Conservation (phyloP, 1,284 basidiomycete genomes). For the Ustilago loliicola region DNA sequence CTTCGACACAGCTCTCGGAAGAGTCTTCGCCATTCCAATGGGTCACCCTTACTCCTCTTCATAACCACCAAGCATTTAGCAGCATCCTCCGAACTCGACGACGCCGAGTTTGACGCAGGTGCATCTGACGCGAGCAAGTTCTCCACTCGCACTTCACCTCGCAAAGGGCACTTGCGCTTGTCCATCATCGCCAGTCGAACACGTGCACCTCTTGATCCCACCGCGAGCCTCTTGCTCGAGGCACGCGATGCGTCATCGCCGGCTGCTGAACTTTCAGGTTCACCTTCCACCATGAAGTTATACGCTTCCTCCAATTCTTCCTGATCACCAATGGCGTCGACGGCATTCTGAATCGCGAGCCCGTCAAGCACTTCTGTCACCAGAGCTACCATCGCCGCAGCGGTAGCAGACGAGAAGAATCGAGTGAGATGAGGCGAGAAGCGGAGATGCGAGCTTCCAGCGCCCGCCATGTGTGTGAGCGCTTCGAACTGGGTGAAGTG, state of each 20-base stretch:
- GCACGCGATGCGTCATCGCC: constrained; percentile 19
- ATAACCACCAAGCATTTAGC: constrained; percentile 64
- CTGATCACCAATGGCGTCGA: constrained; percentile 60
- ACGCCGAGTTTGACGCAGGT: constrained; percentile 12
- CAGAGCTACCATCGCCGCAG: constrained; percentile 43
- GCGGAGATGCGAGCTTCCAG: constrained; percentile 48
- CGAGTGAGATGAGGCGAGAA: constrained; percentile 68
- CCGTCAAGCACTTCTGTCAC: constrained; percentile 47
- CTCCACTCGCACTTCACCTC: constrained; percentile 66
- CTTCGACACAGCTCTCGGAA: constrained; percentile 60
- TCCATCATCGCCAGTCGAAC: constrained; percentile 65
- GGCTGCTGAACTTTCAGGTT: constrained; percentile 10
- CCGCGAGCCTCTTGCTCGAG: constrained; percentile 27
- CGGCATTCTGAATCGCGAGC: constrained; percentile 51
- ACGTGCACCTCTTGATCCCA: constrained; percentile 57
- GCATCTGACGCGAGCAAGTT: constrained; percentile 35
- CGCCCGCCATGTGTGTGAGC: constrained; percentile 39
- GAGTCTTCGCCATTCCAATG: constrained; percentile 71
- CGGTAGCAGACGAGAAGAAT: constrained; percentile 59
- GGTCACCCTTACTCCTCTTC: constrained; percentile 70
- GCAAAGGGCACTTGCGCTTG: constrained; percentile 67
- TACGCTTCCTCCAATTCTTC: constrained; percentile 59
- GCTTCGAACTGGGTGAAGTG: constrained; percentile 61
- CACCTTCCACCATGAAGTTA: constrained; percentile 50
- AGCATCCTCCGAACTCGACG: constrained; percentile 6